Conservation (phyloP, 176 grass and related monocot species). For the Carex kokanica region DNA sequence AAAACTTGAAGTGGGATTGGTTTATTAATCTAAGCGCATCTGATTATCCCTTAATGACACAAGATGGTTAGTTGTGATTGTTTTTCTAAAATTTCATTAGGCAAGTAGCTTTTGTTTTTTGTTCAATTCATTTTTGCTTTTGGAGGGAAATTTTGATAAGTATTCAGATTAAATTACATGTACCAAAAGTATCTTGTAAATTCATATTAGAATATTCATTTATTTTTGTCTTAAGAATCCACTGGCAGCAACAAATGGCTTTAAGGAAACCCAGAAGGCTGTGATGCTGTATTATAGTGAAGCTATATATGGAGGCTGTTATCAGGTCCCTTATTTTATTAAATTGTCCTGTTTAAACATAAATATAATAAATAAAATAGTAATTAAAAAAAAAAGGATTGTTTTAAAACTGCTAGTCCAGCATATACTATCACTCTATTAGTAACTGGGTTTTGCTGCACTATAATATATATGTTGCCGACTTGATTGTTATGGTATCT, state of each 20-base stretch:
- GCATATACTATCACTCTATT: too few species aligned
- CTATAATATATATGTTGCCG: not conserved
- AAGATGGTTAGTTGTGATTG: conserved; percentile 55
- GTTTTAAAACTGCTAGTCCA: too few species aligned
- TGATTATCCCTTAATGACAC: conserved; percentile 85
- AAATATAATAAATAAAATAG: not conserved
- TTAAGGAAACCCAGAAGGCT: not conserved
- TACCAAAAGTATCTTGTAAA: not conserved
- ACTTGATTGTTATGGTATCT: not conserved
- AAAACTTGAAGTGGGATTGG: conserved; percentile 81
- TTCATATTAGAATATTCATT: not conserved
- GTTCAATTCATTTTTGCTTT: too few species aligned
- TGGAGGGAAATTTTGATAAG: not conserved
- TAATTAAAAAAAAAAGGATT: not conserved
- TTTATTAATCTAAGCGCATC: conserved; percentile 93
- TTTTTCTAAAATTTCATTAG: not conserved
- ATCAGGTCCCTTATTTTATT: not conserved
- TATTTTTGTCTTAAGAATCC: not conserved
- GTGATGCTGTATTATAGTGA: not conserved
- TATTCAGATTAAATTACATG: not conserved
- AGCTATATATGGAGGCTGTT: not conserved
- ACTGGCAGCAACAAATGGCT: not conserved
- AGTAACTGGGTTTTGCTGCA: not conserved
- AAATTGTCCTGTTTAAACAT: not conserved
- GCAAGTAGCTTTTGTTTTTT: not conserved